Evolutionary conservation across 257 asterid genomes (phyloP), one percentile per base, ranked within the genome.

Genomic region (Plantago elongata): DNA sequence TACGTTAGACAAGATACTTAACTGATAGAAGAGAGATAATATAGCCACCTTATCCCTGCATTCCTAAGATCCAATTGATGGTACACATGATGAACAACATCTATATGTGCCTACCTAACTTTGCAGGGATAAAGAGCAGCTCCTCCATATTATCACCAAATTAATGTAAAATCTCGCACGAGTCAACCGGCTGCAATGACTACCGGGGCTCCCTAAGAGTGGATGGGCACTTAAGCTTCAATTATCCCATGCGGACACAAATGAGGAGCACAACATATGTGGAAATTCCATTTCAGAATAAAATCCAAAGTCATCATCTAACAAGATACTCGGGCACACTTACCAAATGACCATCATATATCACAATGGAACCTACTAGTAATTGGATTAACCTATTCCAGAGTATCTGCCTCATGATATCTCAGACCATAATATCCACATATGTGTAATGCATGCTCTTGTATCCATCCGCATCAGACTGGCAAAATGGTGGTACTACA

Each of bases 121-220:
- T 84, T 84, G 95, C 96, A 90, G 93, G 97, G 97, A 90, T 90
- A 90, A 90, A 89, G 83, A 84, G 84, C 95, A 75, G 79, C 82
- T 83, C 87, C 75, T 65, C 67, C 82, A 77, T 65, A 75, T 69
- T 74, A 66, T 69, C 80, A 72, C 66, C 78, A 78, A 76, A 69
- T 82, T 73, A 68, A 67, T 61, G 72, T 75, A 76, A 59, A 72
- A 70, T 77, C 83, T 72, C 54, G 79, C 65, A 68, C 44, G 83
- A 83, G 86, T 85, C 98, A 80, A 80, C 98, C 94, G 94, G 94
- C 98, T 85, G 96, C 82, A 87, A 57, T 75, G 73, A 81, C 75
- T 75, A 75, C 80, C 79, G 74, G 77, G 74, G 77, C 95, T 80
- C 79, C 96, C 76, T 75, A 79, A 81, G 87, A 75, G 95, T 85